Base-by-base conservation (phyloP, 2,329 filamentous ascomycete genomes). In the Aspergillus brunneoviolaceus region DNA sequence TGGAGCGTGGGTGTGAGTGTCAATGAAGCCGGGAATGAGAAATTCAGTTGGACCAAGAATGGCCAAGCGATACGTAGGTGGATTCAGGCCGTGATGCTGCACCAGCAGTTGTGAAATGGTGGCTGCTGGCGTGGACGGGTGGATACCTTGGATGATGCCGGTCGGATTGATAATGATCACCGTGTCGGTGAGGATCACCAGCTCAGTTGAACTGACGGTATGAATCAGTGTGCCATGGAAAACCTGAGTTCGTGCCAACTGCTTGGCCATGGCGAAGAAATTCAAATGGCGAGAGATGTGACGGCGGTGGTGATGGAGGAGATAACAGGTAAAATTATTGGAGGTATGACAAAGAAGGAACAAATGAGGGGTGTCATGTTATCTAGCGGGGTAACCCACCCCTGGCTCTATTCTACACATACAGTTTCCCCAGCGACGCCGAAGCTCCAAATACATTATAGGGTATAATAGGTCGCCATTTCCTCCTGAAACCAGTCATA, bases 1-100 rank as follows among this genome's bases (percentile, higher is more conserved):
- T 2, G 87, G 87, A 0, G 87, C 87, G 67, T 90, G 87, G 61
- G 87, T 88, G 72, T 89, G 87, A 1, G 86, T 89, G 74, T 89
- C 87, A 56, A 89, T 76, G 61, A 76, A 76, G 14, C 71, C 72
- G 0, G 73, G 74, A 52, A 69, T 67, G 21, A 76, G 58, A 51
- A 76, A 75, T 31, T 75, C 62, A 11, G 68, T 67, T 4, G 67
- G 62, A 1, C 59, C 55, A 2, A 77, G 68, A 53, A 66, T 61
- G 56, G 70, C 72, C 21, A 76, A 56, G 39, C 39, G 16, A 2
- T 1, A 69, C 62, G 33, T 72, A 69, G 2, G 67, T 63, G 14
- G 69, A 62, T 3, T 67, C 68, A 2, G 70, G 48, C 71, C 68
- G 35, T 70, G 66, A 23, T 69, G 60, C 19, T 67, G 60, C 4